Base-by-base conservation (phyloP, 2,329 filamentous ascomycete species). In the Ascochyta viciae-villosae region DNA sequence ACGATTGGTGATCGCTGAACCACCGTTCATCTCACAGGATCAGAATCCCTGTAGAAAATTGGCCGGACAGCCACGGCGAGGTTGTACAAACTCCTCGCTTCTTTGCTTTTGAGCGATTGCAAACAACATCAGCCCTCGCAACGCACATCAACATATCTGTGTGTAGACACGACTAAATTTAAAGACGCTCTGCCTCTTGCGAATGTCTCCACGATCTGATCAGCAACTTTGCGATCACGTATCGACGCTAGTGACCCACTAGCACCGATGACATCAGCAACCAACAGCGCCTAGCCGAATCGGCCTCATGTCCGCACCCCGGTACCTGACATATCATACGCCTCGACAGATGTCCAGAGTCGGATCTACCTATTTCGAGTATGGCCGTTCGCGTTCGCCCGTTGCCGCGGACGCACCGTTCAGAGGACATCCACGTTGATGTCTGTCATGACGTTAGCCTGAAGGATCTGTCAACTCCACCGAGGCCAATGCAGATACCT, bases 11-110 rank as follows among this genome's bases (percentile, higher is more conserved):
- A 50, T 55, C 35, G 35, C 12, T 43, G 46, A 50, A 55, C 46
- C 19, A 37, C 31, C 15, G 52, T 50, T 55, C 52, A 55, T 55
- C 45, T 50, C n/a, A 35, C 41, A 55, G 52, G 52, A 55, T 55
- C 37, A 22, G 3, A 31, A 27, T 16, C 46, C 35, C 34, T 40
- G 41, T 44, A 19, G 19, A n/a, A 22, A 29, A 26, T 24, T 3
- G 9, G n/a, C 8, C 38, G 23, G 27, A 22, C 29, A 15, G 16
- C 4, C 29, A 46, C 29, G 33, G 23, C 13, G 23, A 35, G 10
- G 16, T 42, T n/a, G 43, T 29, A 46, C 41, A 29, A 35, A 23
- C 15, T 13, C 34, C 33, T 7, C 27, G 9, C n/a, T 45, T 41
- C 12, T 27, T 51, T 46, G 43, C 38, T 42, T 38, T 42, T 47